Evolutionary conservation across 2,329 filamentous ascomycete species (phyloP), one percentile per base, ranked within the genome.

Genomic region (Salinomyces thailandicus): DNA sequence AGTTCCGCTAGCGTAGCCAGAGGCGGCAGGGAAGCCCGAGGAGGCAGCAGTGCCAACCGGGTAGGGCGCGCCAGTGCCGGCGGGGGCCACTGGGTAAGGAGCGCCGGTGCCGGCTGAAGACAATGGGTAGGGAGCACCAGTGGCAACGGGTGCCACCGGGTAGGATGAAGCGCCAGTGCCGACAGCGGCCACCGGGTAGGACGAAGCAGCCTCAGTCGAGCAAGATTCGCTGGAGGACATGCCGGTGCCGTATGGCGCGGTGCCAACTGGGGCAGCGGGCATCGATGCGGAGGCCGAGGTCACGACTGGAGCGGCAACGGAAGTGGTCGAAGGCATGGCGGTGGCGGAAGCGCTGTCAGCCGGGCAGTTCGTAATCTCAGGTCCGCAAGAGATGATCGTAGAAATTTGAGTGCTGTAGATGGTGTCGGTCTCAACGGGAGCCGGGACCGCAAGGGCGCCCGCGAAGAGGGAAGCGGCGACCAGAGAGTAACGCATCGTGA

Each of bases 341-440:
- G 18, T 3, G 22, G 38, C 27, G n/a, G 39, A 36, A 26, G 39
- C 33, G 18, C 22, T 37, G 5, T 30, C 11, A n/a, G 31, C 31
- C 11, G 31, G 31, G 43, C 63, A 66, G 42, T 60, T 49, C 26
- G 55, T 58, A 18, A 39, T 28, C 12, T 13, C 24, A 12, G 59
- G 49, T 6, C 57, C 58, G 46, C 63, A 65, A 45, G 60, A 55
- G 38, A 54, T 60, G 50, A 65, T 50, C 29, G 64, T 67, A 45
- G 65, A 50, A 36, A 60, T 58, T 37, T 61, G 52, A 38, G 65
- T 67, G 34, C 55, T 54, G 48, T 59, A 65, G 48, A 62, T 53
- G 20, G 58, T 54, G 16, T 44, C 41, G 15, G 47, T 47, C 36
- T 39, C 35, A 11, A 24, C 14, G n/a, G 26, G 34, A 28, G 38